Conservation (phyloP, 1,284 basidiomycete species). For the Singerocomus inundabilis region DNA sequence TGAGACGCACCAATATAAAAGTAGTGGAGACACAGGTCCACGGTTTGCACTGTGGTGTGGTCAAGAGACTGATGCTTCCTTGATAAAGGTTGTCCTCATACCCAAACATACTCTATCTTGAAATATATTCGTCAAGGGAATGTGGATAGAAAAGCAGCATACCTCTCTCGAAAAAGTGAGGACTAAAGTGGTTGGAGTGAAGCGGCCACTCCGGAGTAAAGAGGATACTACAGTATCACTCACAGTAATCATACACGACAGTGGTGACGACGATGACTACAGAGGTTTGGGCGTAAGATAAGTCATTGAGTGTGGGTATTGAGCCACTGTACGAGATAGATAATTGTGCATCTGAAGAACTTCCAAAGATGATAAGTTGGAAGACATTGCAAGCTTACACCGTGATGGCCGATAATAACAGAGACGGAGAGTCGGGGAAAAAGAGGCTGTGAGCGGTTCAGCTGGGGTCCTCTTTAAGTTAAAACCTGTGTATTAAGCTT, state of each 20-base stretch:
- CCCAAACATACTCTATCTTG: conserved; percentile 4
- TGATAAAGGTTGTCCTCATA: background rate
- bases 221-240: background rate
- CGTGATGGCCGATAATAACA: too few species aligned
- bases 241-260: conserved; percentile 13
- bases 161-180: conserved; percentile 6
- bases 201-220: too few species aligned
- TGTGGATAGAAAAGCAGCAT: background rate
- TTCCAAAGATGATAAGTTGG: background rate
- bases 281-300: background rate
- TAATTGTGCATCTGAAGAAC: background rate
- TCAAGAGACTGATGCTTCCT: background rate
- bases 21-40: conserved; percentile 3
- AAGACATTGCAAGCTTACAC: conserved; percentile 1
- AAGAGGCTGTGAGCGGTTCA: too few species aligned
- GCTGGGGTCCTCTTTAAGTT: too few species aligned
- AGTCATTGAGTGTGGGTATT: too few species aligned
- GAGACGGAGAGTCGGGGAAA: too few species aligned
- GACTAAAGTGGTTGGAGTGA: background rate
- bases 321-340: background rate
- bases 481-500: too few species aligned
- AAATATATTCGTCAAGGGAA: background rate
- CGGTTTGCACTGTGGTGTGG: background rate
- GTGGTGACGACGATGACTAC: background rate
- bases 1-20: background rate